Conservation (phyloP, 306 rosid species). For the Begonia peltatifolia region DNA sequence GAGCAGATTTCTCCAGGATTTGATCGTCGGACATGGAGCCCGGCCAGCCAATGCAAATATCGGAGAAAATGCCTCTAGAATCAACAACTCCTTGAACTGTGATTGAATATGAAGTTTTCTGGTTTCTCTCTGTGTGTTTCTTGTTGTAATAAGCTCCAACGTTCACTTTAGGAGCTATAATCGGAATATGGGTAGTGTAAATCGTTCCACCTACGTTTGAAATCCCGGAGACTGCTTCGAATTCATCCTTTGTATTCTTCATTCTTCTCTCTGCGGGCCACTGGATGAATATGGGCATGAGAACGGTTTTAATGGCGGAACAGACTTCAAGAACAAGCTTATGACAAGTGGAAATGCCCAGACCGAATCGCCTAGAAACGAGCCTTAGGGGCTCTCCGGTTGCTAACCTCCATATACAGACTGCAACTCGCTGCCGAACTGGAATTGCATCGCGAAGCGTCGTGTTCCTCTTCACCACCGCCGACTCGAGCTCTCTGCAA, state of each 20-base stretch:
- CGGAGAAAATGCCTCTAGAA: constrained; percentile 44
- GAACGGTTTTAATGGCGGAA: constrained; percentile 44
- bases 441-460: constrained; percentile 84
- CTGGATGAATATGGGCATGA: constrained; percentile 53
- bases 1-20: constrained; percentile 49
- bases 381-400: constrained; percentile 73
- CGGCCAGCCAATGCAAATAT: constrained; percentile 78
- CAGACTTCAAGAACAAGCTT: constrained; percentile 81
- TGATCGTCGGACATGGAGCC: constrained; percentile 61
- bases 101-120: constrained; percentile 61
- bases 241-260: constrained; percentile 31
- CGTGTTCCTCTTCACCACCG: constrained; percentile 63
- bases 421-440: constrained; percentile 72
- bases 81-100: constrained; percentile 76
- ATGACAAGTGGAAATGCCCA: constrained; percentile 81
- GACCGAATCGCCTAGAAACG: constrained; percentile 55
- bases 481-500: constrained; percentile 48
- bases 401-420: constrained; percentile 70
- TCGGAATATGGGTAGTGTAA: constrained; percentile 72
- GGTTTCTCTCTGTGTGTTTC: constrained; percentile 71
- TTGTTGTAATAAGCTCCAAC: constrained; percentile 72
- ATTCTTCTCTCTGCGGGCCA: constrained; percentile 34
- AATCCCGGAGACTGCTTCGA: constrained; percentile 50
- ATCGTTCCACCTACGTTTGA: constrained; percentile 75
- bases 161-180: constrained; percentile 71